Conservation (phyloP, 176 grass and related monocot genomes). For the Paspalum notatum region DNA sequence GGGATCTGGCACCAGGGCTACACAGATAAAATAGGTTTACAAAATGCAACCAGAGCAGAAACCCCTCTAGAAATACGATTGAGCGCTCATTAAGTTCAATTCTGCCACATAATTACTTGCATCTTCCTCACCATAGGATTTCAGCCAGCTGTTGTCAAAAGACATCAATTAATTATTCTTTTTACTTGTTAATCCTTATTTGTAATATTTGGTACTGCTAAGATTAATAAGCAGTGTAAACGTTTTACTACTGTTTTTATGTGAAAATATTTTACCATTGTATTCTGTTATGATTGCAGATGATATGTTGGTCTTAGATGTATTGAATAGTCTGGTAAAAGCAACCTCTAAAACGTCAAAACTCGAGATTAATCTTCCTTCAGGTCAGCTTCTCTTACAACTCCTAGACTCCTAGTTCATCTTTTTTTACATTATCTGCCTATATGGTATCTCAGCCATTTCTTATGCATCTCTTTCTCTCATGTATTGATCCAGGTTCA, state of each 20-base stretch:
- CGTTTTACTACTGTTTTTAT: background rate
- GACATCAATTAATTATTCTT: background rate
- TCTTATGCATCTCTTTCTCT: constrained; percentile 22
- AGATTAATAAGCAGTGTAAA: background rate
- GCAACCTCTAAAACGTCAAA: constrained; percentile 38
- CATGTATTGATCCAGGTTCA: constrained; percentile 31
- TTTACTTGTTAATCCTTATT: constrained; percentile 7
- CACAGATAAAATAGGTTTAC: background rate
- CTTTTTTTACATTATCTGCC: constrained; percentile 15
- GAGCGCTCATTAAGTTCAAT: constrained; percentile 15
- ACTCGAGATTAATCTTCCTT: constrained; percentile 34
- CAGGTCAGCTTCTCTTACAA: constrained; percentile 46
- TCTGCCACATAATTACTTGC: constrained; percentile 18
- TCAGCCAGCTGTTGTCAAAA: background rate
- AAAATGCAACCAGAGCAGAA: constrained; percentile 20
- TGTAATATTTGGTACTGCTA: constrained; percentile 20
- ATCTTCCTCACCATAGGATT: constrained; percentile 5
- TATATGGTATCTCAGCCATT: constrained; percentile 17
- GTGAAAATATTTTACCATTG: background rate
- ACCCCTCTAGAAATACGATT: constrained; percentile 5
- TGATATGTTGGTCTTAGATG: constrained; percentile 61
- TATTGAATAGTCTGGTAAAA: constrained; percentile 55
- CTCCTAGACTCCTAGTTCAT: background rate
- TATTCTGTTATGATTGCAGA: constrained; percentile 43
- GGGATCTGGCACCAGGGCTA: background rate